Evolutionary conservation across 768 basidiomycete genomes (phyloP).

Genomic region (Mycena vulgaris): DNA sequence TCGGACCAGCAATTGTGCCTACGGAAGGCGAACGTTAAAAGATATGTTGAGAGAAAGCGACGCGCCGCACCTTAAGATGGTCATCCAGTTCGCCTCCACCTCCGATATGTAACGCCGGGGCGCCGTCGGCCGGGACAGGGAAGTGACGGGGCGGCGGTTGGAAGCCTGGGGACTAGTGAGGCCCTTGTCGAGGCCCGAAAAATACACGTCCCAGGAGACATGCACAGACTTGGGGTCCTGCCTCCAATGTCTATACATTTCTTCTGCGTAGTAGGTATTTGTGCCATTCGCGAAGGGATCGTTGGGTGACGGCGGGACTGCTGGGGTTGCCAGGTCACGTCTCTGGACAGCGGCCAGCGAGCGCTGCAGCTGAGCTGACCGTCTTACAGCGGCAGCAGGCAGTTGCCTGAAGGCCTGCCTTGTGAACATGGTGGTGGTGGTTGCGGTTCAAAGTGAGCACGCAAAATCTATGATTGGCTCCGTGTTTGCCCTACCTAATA

Average conservation of each 20-base stretch:
- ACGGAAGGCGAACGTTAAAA: conserved; percentile 5
- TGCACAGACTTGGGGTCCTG: conserved; percentile 95
- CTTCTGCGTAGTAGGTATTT: conserved; percentile 95
- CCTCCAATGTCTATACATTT: conserved; percentile 96
- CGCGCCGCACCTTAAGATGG: conserved; percentile 85
- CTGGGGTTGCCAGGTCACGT: conserved; percentile 64
- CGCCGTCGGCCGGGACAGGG: conserved; percentile 82
- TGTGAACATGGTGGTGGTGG: conserved; percentile 48
- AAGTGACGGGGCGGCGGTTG: conserved; percentile 84
- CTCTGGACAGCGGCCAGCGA: conserved; percentile 37
- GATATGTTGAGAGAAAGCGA: conserved; percentile 19
- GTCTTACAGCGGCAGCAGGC: conserved; percentile 42
- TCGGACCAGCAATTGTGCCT: conserved; percentile 98
- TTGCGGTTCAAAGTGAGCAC: conserved; percentile 15
- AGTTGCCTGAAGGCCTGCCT: conserved; percentile 53
- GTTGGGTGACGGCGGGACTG: conserved; percentile 75
- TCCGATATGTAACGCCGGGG: conserved; percentile 79
- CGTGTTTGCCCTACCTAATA: background rate
- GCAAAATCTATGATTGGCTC: background rate
- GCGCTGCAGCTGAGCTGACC: conserved; percentile 33
- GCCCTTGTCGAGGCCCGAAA: conserved; percentile 93
- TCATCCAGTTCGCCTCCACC: conserved; percentile 89
- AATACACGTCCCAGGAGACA: conserved; percentile 95
- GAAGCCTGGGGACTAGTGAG: conserved; percentile 83
- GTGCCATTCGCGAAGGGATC: conserved; percentile 95